Percentiles rank a stretch among this genome's conserved stretches.
phyloP scores from a whole-genome alignment of 208 protist species.

The Crithidia sp. region DNA sequence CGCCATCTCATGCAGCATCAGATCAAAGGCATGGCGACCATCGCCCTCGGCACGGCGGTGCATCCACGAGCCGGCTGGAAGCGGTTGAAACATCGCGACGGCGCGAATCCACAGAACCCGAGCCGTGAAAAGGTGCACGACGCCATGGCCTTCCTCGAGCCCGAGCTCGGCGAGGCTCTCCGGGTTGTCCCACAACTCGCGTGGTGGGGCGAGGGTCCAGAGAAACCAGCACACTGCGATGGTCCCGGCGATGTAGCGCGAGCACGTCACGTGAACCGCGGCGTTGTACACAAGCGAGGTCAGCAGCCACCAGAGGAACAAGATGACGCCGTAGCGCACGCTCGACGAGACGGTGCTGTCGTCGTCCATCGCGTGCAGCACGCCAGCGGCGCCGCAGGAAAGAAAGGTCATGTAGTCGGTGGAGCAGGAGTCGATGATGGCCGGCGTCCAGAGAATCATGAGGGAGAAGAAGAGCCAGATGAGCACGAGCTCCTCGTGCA shows the following conservation, averaged over 20 bases:
- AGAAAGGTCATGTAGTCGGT: constrained; percentile 75
- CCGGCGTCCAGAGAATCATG: constrained; percentile 81
- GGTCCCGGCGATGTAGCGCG: constrained; percentile 60
- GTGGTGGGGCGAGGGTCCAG: constrained; percentile 25
- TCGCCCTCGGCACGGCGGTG: constrained; percentile 22
- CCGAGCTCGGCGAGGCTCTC: constrained; percentile 18
- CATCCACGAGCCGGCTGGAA: constrained; percentile 26
- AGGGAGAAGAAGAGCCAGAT: constrained; percentile 86
- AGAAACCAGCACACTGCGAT: constrained; percentile 36
- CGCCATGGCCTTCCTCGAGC: constrained; percentile 13
- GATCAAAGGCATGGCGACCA: constrained; percentile 21
- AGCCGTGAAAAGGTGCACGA: constrained; percentile 28
- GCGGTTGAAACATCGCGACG: constrained; percentile 28
- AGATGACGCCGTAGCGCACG: constrained; percentile 48
- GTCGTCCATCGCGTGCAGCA: constrained; percentile 52
- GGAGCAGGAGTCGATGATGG: constrained; percentile 81
- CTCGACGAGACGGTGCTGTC: constrained; percentile 40
- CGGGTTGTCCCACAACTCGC: constrained; percentile 25
- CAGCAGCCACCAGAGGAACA: constrained; percentile 77
- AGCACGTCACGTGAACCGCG: constrained; percentile 41
- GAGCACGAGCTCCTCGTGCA: constrained; percentile 87
- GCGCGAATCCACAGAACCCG: constrained; percentile 32
- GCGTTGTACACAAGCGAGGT: constrained; percentile 52
- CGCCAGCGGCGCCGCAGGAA: constrained; percentile 37
- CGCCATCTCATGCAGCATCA: constrained; percentile 21